A percentile compares a stretch with the other conserved stretches of the same genome.
These are phyloP conservation scores for Encephalitozoon cuniculi DNA, from an alignment of 371 early-diverging fungal genomes.

Conservation along the genomic window DNA sequence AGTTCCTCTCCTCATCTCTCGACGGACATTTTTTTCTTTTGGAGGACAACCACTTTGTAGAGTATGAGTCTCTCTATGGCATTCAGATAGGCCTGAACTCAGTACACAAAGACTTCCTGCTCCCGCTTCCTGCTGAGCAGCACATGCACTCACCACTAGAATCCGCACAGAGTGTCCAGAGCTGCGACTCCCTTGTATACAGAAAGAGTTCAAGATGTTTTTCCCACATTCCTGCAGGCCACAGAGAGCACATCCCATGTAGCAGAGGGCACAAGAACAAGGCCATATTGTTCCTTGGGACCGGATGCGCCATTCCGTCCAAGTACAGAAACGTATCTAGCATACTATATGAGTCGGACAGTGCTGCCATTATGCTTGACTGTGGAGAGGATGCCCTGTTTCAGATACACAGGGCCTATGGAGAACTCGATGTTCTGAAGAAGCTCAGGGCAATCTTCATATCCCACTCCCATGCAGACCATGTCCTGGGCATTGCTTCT, in stretches of 20 bases:
- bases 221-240: not conserved
- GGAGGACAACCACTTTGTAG: not conserved
- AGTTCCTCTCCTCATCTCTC: not conserved
- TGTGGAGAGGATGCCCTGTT: conserved; percentile 90
- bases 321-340: conserved; percentile 80
- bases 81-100: not conserved
- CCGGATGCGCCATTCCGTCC: conserved; percentile 87
- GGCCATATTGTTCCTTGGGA: conserved; percentile 65
- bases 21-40: conserved; percentile 1
- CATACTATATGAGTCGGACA: conserved; percentile 42
- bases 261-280: not conserved
- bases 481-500: conserved; percentile 72
- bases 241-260: not conserved
- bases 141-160: not conserved
- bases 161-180: not conserved
- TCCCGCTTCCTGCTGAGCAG: not conserved
- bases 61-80: conserved; percentile 14
- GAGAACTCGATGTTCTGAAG: conserved; percentile 46
- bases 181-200: not conserved
- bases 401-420: conserved; percentile 74
- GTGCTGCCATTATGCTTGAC: conserved; percentile 67
- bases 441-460: conserved; percentile 72
- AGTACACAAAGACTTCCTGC: not conserved
- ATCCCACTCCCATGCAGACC: conserved; percentile 95
- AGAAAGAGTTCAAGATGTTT: not conserved